Base-by-base conservation (phyloP, 306 rosid genomes). In the Begonia peltatifolia region DNA sequence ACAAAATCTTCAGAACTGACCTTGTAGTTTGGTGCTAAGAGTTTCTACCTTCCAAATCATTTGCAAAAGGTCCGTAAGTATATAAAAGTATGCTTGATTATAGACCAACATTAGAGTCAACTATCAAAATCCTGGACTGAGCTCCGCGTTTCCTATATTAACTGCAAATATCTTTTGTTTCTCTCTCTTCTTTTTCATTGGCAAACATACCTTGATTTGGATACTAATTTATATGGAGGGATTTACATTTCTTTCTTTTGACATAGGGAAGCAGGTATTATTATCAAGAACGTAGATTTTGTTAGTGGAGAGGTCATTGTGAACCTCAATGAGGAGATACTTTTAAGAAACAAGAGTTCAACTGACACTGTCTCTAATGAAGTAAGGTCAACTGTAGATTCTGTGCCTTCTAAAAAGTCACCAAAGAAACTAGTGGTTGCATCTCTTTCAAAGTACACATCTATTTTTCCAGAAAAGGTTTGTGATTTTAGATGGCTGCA, bases 401-500 rank as follows among this genome's bases (percentile, higher is more conserved):
- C 80, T 56, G 50, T 52, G 58, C 68, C 63, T 56, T 11, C 80
- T 53, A 67, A 65, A 62, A 72, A 65, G 53, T 61, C 68, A 59
- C 70, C 71, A 52, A 71, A 83, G 67, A 68, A 83, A 70, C 77
- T 72, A 71, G 62, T 64, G 48, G 74, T 68, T 70, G 72, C 56
- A 56, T 60, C 82, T 10, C 65, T 86, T 74, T 77, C 94, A 57
- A 92, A 83, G 72, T 81, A 81, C 69, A 63, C 81, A 53, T 58
- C 88, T 25, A 58, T 81, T 67, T 79, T 87, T 79, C 99, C 99
- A 12, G 99, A 92, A 70, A 92, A 92, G 99, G 99, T 90, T 66
- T 72, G 71, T 69, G 57, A 59, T 62, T 62, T 30, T 30, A 30
- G 38, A 7, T 30, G 38, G 38, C 9, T 30, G 9, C 38, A 2